Percentiles rank a stretch among this genome's conserved stretches.
phyloP scores from a whole-genome alignment of 768 basidiomycete species.

The Tricholomella constricta region DNA sequence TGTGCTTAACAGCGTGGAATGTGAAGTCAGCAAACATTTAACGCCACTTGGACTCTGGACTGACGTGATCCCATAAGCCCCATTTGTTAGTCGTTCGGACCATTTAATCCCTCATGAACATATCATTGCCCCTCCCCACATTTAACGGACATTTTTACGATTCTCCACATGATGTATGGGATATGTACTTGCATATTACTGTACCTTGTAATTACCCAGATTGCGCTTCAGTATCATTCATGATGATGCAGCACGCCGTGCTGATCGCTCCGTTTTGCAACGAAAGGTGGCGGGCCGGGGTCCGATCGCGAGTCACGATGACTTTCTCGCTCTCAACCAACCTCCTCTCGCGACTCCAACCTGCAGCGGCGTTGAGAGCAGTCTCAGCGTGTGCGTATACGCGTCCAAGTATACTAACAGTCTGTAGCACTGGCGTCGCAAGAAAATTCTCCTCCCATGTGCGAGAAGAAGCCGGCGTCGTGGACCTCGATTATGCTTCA shows the following conservation, averaged over 20 bases:
- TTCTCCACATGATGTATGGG: too few relatives aligned
- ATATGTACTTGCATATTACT: too few relatives aligned
- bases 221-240: too few relatives aligned
- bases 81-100: neutral
- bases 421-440: neutral
- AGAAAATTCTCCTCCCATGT: neutral
- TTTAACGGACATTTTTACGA: neutral
- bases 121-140: too few relatives aligned
- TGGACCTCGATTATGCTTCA: conserved; percentile 21
- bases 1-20: too few relatives aligned
- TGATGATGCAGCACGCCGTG: too few relatives aligned
- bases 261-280: too few relatives aligned
- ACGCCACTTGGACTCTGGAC: neutral
- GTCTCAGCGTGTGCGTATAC: neutral
- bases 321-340: neutral
- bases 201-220: too few relatives aligned
- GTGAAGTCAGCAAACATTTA: neutral
- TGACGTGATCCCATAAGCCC: too few relatives aligned
- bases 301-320: neutral
- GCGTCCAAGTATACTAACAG: neutral
- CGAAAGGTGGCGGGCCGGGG: neutral
- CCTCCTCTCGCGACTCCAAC: neutral
- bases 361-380: neutral
- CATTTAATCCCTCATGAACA: neutral
- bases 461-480: neutral